phyloP scores from a whole-genome alignment of 2,329 filamentous ascomycete genomes.

The Elsinoe fawcettii region DNA sequence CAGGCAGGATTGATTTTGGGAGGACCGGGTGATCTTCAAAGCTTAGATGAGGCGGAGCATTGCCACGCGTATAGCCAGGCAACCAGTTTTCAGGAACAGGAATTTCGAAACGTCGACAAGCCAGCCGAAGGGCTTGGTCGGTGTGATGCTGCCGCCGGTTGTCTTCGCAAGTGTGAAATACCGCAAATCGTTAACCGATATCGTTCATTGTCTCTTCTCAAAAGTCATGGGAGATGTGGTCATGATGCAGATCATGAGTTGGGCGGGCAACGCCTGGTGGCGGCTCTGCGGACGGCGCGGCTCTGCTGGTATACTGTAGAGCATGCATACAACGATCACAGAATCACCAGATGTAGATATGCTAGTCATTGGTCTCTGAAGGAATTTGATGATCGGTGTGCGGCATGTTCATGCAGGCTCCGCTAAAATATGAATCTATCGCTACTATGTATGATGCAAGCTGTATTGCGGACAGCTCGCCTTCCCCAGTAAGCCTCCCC shows the following conservation, averaged over 20 bases:
- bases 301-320: background rate
- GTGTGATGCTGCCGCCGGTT: no score
- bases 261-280: background rate
- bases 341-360: no score
- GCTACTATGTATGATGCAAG: background rate
- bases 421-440: background rate
- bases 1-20: background rate
- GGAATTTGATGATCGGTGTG: no score
- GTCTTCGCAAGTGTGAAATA: no score
- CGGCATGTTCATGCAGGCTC: no score
- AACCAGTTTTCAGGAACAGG: constrained; percentile 7
- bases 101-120: background rate
- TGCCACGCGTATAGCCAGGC: constrained; percentile 8
- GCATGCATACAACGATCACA: no score
- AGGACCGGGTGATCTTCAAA: background rate
- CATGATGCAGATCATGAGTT: constrained; percentile 6
- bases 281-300: background rate
- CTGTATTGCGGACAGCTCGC: no score
- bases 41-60: constrained; percentile 4
- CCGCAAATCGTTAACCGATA: no score
- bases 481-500: background rate
- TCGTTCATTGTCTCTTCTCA: background rate
- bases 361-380: no score
- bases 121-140: background rate
- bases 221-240: background rate